A percentile compares a stretch with the other conserved stretches of the same genome.
phyloP scores from a whole-genome alignment of 257 asterid species.

The Pogostemon cablin region DNA sequence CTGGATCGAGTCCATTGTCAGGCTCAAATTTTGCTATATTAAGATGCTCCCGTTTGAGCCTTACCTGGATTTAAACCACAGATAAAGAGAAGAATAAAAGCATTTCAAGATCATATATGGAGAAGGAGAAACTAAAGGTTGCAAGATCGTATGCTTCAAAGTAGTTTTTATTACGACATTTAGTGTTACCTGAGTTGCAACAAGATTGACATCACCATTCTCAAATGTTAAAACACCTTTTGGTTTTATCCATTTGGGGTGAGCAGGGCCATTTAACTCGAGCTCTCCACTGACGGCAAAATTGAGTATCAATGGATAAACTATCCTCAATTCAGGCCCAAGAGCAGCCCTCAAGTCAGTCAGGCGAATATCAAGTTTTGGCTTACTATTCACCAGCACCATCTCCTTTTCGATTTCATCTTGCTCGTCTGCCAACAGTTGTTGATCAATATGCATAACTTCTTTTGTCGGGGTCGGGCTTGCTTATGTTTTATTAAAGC shows the following conservation, averaged over 20 bases:
- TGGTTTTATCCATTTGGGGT: conserved; percentile 92
- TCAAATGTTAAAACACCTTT: conserved; percentile 84
- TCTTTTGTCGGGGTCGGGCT: neutral
- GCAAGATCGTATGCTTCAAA: conserved; percentile 10
- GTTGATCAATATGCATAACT: neutral
- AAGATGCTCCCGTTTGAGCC: conserved; percentile 94
- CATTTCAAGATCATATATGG: conserved; percentile 30
- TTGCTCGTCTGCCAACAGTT: conserved; percentile 59
- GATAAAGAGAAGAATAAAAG: conserved; percentile 22
- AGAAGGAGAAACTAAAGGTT: conserved; percentile 9
- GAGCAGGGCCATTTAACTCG: conserved; percentile 92
- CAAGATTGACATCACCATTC: conserved; percentile 97
- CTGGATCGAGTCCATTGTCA: conserved; percentile 94
- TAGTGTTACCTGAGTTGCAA: conserved; percentile 87
- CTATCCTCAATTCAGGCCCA: conserved; percentile 94
- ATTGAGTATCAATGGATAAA: conserved; percentile 92
- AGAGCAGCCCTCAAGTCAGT: conserved; percentile 77
- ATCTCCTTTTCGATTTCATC: conserved; percentile 81
- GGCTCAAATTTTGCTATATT: conserved; percentile 97
- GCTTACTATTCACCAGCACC: conserved; percentile 72
- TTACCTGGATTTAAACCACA: conserved; percentile 58
- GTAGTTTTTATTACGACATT: conserved; percentile 24
- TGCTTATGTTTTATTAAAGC: too few species aligned
- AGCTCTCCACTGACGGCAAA: conserved; percentile 98
- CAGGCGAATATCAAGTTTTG: conserved; percentile 81